Evolutionary conservation across 352 stramenopile species (phyloP).

Genomic region (Blastocystis hominis): DNA sequence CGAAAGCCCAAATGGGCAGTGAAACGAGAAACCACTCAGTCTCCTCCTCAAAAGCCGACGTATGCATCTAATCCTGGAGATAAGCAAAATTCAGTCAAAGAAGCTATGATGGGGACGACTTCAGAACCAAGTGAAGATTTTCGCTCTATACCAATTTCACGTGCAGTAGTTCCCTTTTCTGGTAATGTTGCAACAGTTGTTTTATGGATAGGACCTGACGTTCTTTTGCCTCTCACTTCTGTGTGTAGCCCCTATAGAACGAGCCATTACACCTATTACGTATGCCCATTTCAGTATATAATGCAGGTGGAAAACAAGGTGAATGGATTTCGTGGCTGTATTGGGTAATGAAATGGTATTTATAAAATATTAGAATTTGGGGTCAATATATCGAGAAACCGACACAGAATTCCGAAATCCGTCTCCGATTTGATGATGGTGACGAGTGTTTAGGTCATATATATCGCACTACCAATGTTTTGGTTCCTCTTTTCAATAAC

Average conservation of each 20-base stretch:
- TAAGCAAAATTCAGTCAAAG: too few relatives aligned
- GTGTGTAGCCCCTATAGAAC: background rate
- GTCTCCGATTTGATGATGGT: slow-evolving; percentile 13
- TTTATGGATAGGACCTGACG: background rate
- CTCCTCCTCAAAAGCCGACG: background rate
- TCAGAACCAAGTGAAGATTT: background rate
- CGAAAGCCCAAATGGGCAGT: slow-evolving; percentile 45
- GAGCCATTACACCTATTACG: background rate
- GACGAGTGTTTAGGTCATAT: background rate
- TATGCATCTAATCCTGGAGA: too few relatives aligned
- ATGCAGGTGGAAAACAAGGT: background rate
- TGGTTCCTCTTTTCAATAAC: background rate
- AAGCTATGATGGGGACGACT: too few relatives aligned
- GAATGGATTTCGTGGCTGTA: background rate
- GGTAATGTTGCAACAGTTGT: background rate
- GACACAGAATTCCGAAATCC: background rate
- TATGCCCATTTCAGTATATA: slow-evolving; percentile 44
- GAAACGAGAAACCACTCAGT: background rate
- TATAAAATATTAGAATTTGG: slow-evolving; percentile 13
- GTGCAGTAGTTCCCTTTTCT: background rate
- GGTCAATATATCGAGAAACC: background rate
- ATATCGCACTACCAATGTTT: background rate
- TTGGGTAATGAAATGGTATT: slow-evolving; percentile 4
- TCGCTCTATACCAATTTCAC: background rate
- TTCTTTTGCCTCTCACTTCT: background rate